Base-by-base conservation (phyloP, 305 asterid genomes). In the Fraxinus sp. region DNA sequence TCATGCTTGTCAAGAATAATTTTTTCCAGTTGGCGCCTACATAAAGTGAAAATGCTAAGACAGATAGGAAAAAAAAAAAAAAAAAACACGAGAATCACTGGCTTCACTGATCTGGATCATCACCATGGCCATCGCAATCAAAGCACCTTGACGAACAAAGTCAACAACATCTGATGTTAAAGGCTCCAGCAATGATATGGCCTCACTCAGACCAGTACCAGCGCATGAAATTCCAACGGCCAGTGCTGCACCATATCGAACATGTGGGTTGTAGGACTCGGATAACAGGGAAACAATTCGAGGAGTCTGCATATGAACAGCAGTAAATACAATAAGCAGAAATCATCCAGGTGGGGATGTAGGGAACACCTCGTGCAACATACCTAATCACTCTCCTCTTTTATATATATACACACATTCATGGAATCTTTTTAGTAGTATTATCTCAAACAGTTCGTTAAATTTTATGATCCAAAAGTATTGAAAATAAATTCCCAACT, bases 221-320 rank as follows among this genome's bases (percentile, higher is more conserved):
- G 99, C 99, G 87, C 99, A 96, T 46, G 99, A 93, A 86, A 96
- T 95, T 59, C 99, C 99, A 36, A 95, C 99, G 0, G 99, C 99
- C 86, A 96, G 79, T 62, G 99, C 99, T 3, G 99, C 98, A 85
- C 99, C 99, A 81, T 96, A 96, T 35, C 98, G 91, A 77, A 94
- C 97, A 87, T 94, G 98, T 22, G 98, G 98, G 86, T 94, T 93
- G 90, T 94, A 92, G 9, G 98, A 94, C 89, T 94, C 95, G 0
- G 98, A 94, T 33, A 94, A 81, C 87, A 94, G 81, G 20, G 97
- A 94, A 84, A 94, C 98, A 75, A 92, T 92, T 52, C 95, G 88
- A 87, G 97, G 97, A 82, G 93, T 91, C 98, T 94, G 98, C 90
- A 89, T 83, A 77, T 55, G 66, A 84, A 85, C 59, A 73, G 80